A percentile compares a stretch with the other conserved stretches of the same genome.
phyloP scores from a whole-genome alignment of 331 rosid genomes.

The Pyrus hybrid region DNA sequence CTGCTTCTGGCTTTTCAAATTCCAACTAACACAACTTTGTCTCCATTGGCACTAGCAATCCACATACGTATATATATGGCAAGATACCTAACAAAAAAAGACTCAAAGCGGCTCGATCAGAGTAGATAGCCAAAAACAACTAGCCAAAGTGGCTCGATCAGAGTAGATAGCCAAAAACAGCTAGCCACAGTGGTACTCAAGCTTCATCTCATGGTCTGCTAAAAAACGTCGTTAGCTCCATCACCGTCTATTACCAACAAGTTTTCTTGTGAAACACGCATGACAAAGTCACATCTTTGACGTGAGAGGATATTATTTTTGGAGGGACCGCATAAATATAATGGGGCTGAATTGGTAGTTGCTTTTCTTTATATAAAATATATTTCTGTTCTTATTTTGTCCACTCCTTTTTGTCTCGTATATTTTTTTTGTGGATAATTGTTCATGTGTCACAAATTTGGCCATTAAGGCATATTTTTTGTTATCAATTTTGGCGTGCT shows the following conservation, averaged over 20 bases:
- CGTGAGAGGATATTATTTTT: neutral
- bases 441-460: neutral
- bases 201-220: no score
- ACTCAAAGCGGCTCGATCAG: no score
- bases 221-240: no score
- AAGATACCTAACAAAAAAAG: no score
- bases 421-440: neutral
- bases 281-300: neutral
- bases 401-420: neutral
- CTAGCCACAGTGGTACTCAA: no score
- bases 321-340: neutral
- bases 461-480: neutral
- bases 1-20: neutral
- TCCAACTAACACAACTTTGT: neutral
- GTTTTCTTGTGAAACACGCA: neutral
- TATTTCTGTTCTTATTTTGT: neutral
- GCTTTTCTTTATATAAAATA: neutral
- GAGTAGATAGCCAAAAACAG: no score
- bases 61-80: no score
- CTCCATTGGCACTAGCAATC: no score
- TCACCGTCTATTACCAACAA: no score
- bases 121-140: no score
- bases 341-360: neutral
- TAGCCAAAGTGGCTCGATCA: no score
- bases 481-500: slow-evolving; percentile 10